phyloP scores from a whole-genome alignment of 768 basidiomycete genomes.

The Mycena olivaceomarginata region DNA sequence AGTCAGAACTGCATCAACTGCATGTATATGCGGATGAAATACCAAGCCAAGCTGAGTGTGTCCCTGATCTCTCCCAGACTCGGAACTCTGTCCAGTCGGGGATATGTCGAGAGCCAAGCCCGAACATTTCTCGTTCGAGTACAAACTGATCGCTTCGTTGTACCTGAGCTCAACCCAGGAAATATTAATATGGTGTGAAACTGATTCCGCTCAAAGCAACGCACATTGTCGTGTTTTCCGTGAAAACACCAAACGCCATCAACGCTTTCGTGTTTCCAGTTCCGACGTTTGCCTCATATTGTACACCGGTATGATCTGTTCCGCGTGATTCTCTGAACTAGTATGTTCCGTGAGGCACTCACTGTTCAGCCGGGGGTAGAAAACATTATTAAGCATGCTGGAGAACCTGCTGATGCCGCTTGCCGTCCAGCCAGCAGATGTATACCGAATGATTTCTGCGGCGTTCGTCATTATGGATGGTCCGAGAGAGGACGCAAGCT shows the following conservation, averaged over 20 bases:
- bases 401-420: conserved; percentile 24
- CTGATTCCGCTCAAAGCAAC: conserved; percentile 27
- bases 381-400: conserved; percentile 28
- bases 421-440: conserved; percentile 29
- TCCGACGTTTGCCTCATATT: too few relatives aligned
- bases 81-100: too few relatives aligned
- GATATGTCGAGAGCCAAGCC: background rate
- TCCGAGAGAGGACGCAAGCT: conserved; percentile 29
- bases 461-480: conserved; percentile 27
- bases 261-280: too few relatives aligned
- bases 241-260: too few relatives aligned
- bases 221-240: background rate
- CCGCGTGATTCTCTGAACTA: too few relatives aligned
- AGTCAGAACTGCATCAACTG: conserved; percentile 18
- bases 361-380: conserved; percentile 31
- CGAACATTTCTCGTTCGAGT: conserved; percentile 28
- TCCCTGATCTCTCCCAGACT: conserved; percentile 11
- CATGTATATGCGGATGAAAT: conserved; percentile 18
- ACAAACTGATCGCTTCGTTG: conserved; percentile 28
- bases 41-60: conserved; percentile 26
- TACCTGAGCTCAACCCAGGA: conserved; percentile 18
- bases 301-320: too few relatives aligned
- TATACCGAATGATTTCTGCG: conserved; percentile 27
- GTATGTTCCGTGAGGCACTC: conserved; percentile 4
- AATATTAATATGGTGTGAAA: conserved; percentile 21